Evolutionary conservation across 2,329 filamentous ascomycete genomes (phyloP), one percentile per base, ranked within the genome.

Genomic region (Cladosporium cucumerinum): DNA sequence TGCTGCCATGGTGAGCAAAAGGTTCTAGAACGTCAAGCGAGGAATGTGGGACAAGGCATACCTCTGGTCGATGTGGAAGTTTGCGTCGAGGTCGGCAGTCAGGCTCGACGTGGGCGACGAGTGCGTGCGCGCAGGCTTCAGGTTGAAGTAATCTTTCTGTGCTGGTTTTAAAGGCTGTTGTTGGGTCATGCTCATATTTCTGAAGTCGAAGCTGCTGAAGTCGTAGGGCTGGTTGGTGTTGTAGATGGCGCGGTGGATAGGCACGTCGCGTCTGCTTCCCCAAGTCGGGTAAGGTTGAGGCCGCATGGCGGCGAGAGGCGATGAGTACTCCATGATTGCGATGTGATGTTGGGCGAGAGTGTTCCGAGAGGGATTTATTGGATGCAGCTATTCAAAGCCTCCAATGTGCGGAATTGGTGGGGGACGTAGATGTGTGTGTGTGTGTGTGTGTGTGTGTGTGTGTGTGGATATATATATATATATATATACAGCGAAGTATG

Each of bases 41-140:
- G 70, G 71, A 75, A 72, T 73, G 71, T 72, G 81, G 85, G 69
- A 71, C 10, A 39, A 3, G 26, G 28, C 63, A 48, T 57, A 97
- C 94, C 93, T 97, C 75, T 90, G 92, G 79, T 97, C 93, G 77
- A 98, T 91, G 76, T 94, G 91, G 77, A 98, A 96, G 82, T 98
- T 99, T 76, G 97, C 93, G 65, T 93, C 97, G 72, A 98, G 85
- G 79, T 99, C 95, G 67, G 93, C 93, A 49, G 93, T 94, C 71
- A 99, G 82, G 74, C 92, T 96, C 61, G 92, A 88, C 39, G 93
- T 93, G 6, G 95, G 95, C 64, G 95, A 99, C 23, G 93, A 96
- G 57, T 92, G 92, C n/a, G 93, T 96, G 87, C 73, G 92, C 82
- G 67, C 69, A 25, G 89, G 85, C 75, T 91, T 93, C 72, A 90